Evolutionary conservation across 1,139 yeast genomes (phyloP).

Genomic region (Candida dubliniensis): DNA sequence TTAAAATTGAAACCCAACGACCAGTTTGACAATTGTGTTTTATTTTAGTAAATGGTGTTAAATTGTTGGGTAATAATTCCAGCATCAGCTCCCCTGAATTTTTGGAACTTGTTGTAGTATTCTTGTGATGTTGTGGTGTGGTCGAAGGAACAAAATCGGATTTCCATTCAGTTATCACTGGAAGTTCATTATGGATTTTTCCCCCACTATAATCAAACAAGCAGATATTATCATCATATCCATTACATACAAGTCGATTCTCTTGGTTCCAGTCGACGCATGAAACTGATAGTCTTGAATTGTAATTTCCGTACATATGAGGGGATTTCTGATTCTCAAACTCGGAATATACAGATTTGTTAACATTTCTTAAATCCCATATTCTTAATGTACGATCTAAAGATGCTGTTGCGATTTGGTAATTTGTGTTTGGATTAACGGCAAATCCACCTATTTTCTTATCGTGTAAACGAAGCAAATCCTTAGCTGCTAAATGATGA

Average conservation of each 20-base stretch:
- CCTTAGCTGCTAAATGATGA: constrained; percentile 21
- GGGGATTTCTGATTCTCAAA: constrained; percentile 43
- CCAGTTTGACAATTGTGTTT: constrained; percentile 95
- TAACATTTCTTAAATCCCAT: constrained; percentile 75
- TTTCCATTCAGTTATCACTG: constrained; percentile 30
- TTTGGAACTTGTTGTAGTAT: too few species aligned
- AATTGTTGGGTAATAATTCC: constrained; percentile 29
- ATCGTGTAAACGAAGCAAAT: constrained; percentile 66
- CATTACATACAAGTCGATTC: constrained; percentile 83
- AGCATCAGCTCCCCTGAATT: constrained; percentile 21
- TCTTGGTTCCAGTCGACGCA: constrained; percentile 80
- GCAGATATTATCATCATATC: constrained; percentile 84
- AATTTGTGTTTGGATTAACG: constrained; percentile 60
- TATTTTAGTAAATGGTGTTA: constrained; percentile 60
- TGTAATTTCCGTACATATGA: constrained; percentile 60
- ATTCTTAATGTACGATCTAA: constrained; percentile 78
- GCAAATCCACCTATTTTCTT: constrained; percentile 90
- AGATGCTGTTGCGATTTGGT: constrained; percentile 82
- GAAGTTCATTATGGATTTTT: constrained; percentile 15
- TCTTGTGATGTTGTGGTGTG: too few species aligned
- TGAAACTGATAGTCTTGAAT: constrained; percentile 77
- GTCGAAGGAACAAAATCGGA: constrained; percentile 20
- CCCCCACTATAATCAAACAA: constrained; percentile 33
- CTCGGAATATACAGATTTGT: constrained; percentile 42
- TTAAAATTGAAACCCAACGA: constrained; percentile 90